phyloP scores from a whole-genome alignment of 2,329 filamentous ascomycete species.

The Colletotrichum sp. region DNA sequence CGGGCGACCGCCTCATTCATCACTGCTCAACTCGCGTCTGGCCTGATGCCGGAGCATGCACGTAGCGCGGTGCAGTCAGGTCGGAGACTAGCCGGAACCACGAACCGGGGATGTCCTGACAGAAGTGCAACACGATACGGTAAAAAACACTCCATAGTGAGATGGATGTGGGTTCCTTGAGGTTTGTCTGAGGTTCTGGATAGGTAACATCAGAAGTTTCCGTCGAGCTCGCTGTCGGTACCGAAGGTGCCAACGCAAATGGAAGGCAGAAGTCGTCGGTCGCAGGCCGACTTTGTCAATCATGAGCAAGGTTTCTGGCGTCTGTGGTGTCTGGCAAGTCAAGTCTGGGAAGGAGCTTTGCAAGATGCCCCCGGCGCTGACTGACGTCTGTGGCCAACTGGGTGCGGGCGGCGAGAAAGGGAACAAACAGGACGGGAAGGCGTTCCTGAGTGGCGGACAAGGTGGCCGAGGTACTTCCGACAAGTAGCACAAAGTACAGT shows the following conservation, averaged over 20 bases:
- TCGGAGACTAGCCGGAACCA: not conserved
- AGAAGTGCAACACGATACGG: not conserved
- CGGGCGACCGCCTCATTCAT: not conserved
- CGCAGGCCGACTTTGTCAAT: not conserved
- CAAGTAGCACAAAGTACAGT: not conserved
- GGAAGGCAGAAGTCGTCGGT: not conserved
- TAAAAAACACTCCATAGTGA: not conserved
- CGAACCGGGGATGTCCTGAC: slow-evolving; percentile 4
- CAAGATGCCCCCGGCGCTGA: not conserved
- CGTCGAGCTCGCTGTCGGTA: not conserved
- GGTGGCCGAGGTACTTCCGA: not conserved
- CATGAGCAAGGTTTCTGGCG: not conserved
- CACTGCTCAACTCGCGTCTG: not conserved
- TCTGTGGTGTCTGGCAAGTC: not conserved
- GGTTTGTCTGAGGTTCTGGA: not conserved
- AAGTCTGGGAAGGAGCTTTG: not conserved
- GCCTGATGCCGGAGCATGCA: not conserved
- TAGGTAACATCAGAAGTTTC: not conserved
- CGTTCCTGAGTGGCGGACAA: not conserved
- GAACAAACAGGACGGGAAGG: not conserved
- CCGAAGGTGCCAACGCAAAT: not conserved
- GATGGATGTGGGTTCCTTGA: not conserved
- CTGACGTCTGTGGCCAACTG: not conserved
- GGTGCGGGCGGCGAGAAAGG: not conserved
- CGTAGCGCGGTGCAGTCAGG: not conserved